These are phyloP conservation scores for Plantago lanceolata DNA, from an alignment of 305 asterid species.

Conservation along the genomic window DNA sequence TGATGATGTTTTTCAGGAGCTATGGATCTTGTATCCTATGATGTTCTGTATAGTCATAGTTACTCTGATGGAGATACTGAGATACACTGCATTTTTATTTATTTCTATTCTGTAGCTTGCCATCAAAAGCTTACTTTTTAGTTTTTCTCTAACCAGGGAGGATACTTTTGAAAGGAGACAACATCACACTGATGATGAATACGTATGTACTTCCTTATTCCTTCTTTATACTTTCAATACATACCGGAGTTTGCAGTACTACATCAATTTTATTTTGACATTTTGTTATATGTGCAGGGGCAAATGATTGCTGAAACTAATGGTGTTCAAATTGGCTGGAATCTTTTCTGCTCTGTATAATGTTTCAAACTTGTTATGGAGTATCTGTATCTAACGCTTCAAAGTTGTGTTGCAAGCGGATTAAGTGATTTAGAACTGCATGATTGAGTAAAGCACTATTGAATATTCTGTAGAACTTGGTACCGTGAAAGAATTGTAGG, in stretches of 20 bases:
- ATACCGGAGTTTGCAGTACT: background rate
- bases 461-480: background rate
- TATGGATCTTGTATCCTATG: no score
- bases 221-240: background rate
- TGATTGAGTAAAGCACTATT: background rate
- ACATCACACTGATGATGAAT: constrained; percentile 58
- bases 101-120: no score
- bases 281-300: constrained; percentile 27
- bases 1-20: no score
- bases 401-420: background rate
- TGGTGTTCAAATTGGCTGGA: no score
- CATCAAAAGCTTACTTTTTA: constrained; percentile 12
- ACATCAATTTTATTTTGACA: constrained; percentile 13
- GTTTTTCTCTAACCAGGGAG: constrained; percentile 29
- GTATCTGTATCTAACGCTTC: background rate
- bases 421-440: background rate
- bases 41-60: no score
- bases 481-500: background rate
- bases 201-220: constrained; percentile 35
- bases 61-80: no score
- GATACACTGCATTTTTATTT: no score
- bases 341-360: background rate
- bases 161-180: constrained; percentile 57
- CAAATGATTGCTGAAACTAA: constrained; percentile 21
- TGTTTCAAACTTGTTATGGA: no score